These are phyloP conservation scores for Nemania diffusa DNA, from an alignment of 2,329 filamentous ascomycete genomes.

Conservation along the genomic window DNA sequence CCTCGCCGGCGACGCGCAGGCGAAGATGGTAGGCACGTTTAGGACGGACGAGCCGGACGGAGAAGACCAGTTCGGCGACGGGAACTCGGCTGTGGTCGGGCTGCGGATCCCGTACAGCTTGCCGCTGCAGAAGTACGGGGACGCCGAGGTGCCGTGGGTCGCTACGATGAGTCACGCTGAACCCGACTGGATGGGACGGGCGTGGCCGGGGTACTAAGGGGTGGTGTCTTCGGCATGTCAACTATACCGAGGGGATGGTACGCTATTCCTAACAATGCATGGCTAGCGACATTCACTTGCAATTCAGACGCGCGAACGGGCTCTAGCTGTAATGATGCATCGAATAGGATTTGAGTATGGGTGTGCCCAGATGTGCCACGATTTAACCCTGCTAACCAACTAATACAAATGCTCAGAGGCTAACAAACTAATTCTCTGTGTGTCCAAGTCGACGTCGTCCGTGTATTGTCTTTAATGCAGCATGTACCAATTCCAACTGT, in stretches of 20 bases:
- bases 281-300: not conserved
- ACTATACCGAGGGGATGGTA: not conserved
- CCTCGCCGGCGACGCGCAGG: slow-evolving; percentile 53
- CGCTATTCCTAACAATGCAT: not conserved
- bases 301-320: not conserved
- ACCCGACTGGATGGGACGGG: slow-evolving; percentile 68
- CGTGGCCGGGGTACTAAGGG: slow-evolving; percentile 49
- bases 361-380: not conserved
- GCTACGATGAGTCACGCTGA: slow-evolving; percentile 68
- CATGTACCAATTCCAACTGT: not conserved
- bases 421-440: slow-evolving; percentile 14
- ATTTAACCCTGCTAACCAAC: slow-evolving; percentile 13
- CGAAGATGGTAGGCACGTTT: slow-evolving; percentile 76
- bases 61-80: slow-evolving; percentile 13
- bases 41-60: slow-evolving; percentile 64
- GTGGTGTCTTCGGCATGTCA: not conserved
- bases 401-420: not conserved
- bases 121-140: slow-evolving; percentile 73
- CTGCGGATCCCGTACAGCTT: slow-evolving; percentile 85
- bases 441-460: not conserved
- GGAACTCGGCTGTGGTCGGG: slow-evolving; percentile 63
- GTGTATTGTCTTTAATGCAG: not conserved
- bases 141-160: slow-evolving; percentile 79
- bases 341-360: not conserved
- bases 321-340: not conserved